phyloP scores from a whole-genome alignment of 83 land plant genomes.

The Picea engelmannii region DNA sequence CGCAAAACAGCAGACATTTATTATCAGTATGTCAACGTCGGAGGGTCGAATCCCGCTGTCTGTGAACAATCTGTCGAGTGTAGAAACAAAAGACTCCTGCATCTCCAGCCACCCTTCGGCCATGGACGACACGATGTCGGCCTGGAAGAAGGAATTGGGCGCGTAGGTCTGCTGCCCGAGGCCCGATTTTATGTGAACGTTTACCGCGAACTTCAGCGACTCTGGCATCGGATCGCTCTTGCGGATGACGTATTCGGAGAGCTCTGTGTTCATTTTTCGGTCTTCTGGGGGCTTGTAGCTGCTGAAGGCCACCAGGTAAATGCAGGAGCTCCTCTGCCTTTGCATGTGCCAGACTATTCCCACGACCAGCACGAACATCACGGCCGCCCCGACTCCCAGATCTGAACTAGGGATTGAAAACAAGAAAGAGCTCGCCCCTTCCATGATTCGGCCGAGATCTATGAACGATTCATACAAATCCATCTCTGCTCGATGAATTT shows the following conservation, averaged over 20 bases:
- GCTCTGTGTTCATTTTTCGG: conserved; percentile 30
- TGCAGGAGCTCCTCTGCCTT: too few relatives aligned
- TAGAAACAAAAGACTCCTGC: conserved; percentile 31
- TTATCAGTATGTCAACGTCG: conserved; percentile 46
- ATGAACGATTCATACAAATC: too few relatives aligned
- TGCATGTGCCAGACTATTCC: too few relatives aligned
- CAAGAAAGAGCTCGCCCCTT: too few relatives aligned
- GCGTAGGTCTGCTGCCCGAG: conserved; percentile 56
- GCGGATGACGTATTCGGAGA: conserved; percentile 22
- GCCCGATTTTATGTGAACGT: conserved; percentile 50
- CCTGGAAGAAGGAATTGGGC: conserved; percentile 33
- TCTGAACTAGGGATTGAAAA: too few relatives aligned
- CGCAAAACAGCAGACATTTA: conserved; percentile 42
- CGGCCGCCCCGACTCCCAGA: too few relatives aligned
- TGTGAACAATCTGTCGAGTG: conserved; percentile 35
- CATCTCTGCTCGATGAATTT: too few relatives aligned
- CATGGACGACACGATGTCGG: conserved; percentile 20
- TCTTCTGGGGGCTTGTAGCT: conserved; percentile 56
- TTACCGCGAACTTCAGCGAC: conserved; percentile 33
- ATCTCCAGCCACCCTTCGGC: conserved; percentile 34
- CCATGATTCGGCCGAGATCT: too few relatives aligned
- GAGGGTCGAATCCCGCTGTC: conserved; percentile 28
- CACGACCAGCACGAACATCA: too few relatives aligned
- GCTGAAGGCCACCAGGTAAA: conserved; percentile 40
- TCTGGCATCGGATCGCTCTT: conserved; percentile 22